phyloP scores from a whole-genome alignment of 2,329 filamentous ascomycete species.

The Microsporum audouinii region DNA sequence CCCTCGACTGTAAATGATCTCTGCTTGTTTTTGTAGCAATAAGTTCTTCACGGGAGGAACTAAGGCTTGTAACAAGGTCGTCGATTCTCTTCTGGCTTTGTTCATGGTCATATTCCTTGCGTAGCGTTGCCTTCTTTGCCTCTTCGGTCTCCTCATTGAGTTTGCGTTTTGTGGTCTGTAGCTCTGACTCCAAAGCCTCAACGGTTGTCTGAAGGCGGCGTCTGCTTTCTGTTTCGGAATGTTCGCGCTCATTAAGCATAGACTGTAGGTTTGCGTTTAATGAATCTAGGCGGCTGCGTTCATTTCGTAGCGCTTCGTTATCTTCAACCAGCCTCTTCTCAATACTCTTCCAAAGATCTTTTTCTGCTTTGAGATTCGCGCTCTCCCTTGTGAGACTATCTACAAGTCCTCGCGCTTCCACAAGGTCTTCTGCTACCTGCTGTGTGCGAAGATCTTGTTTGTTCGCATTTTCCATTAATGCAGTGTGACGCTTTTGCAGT shows the following conservation, averaged over 20 bases:
- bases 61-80: slow-evolving; percentile 69
- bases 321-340: slow-evolving; percentile 80
- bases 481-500: slow-evolving; percentile 69
- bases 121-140: slow-evolving; percentile 65
- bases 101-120: slow-evolving; percentile 81
- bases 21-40: slow-evolving; percentile 74
- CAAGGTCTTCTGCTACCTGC: slow-evolving; percentile 82
- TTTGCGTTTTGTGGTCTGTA: slow-evolving; percentile 68
- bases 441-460: slow-evolving; percentile 85
- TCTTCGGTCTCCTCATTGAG: slow-evolving; percentile 74
- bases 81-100: slow-evolving; percentile 87
- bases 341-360: slow-evolving; percentile 87
- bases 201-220: slow-evolving; percentile 67
- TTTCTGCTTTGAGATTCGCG: slow-evolving; percentile 87
- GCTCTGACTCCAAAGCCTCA: slow-evolving; percentile 67
- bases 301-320: slow-evolving; percentile 71
- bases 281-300: slow-evolving; percentile 71
- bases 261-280: slow-evolving; percentile 76
- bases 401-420: slow-evolving; percentile 68
- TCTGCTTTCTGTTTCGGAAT: slow-evolving; percentile 68
- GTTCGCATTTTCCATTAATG: slow-evolving; percentile 67
- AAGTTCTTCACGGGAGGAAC: slow-evolving; percentile 74
- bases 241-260: slow-evolving; percentile 81
- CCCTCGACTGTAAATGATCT: slow-evolving; percentile 77
- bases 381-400: slow-evolving; percentile 86